A percentile compares a stretch with the other conserved stretches of the same genome.
Conservation (phyloP, 2,329 filamentous ascomycete species). For the Coniochaeta hoffmannii region DNA sequence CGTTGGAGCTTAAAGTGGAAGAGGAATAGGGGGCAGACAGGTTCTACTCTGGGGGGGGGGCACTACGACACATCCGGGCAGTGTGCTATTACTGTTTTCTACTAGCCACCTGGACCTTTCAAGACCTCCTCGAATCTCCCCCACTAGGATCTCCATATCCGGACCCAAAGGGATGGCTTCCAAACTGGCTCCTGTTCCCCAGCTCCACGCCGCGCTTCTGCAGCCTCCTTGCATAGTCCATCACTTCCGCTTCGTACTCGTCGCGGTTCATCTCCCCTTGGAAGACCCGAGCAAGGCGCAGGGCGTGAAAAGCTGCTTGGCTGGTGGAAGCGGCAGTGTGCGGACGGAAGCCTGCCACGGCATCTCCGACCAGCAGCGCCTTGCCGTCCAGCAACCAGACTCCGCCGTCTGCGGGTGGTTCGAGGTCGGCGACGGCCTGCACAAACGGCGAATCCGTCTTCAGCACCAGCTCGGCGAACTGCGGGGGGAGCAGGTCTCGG, state of each 20-base stretch:
- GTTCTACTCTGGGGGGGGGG: no score
- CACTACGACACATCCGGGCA: no score
- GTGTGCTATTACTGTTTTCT: no score
- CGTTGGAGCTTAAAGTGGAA: background rate
- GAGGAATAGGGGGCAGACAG: no score
- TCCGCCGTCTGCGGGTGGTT: background rate
- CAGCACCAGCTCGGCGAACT: conserved; percentile 1
- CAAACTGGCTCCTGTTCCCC: conserved; percentile 4
- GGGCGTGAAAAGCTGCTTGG: conserved; percentile 2
- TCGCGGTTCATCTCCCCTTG: background rate
- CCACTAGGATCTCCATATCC: background rate
- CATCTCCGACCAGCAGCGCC: conserved; percentile 34
- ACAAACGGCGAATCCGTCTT: conserved; percentile 2
- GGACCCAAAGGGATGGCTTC: background rate
- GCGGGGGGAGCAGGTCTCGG: background rate
- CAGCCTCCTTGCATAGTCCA: background rate
- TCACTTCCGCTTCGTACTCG: background rate
- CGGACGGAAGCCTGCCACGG: conserved; percentile 33
- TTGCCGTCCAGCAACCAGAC: background rate
- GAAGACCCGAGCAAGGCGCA: background rate
- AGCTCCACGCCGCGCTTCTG: background rate
- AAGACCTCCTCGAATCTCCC: no score
- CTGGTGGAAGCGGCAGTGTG: conserved; percentile 11
- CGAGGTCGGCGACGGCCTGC: conserved; percentile 1
- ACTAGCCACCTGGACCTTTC: no score